phyloP scores from a whole-genome alignment of 306 rosid species.

The Ammopiptanthus mongolicus region DNA sequence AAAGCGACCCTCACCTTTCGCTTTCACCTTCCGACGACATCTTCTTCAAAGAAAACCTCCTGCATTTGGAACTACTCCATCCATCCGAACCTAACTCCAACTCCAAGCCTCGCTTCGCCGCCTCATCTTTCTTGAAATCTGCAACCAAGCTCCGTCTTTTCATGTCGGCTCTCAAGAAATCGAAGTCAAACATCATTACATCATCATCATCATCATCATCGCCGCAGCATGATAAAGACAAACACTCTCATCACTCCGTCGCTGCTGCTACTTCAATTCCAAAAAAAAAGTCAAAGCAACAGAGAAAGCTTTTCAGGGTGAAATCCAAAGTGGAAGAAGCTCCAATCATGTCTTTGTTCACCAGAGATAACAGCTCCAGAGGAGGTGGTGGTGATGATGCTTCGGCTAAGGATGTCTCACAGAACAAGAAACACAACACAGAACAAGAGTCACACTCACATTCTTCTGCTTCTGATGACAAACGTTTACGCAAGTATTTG shows the following conservation, averaged over 20 bases:
- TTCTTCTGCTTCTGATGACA: conserved; percentile 43
- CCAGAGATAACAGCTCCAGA: conserved; percentile 67
- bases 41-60: conserved; percentile 50
- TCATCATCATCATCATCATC: neutral
- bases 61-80: conserved; percentile 47
- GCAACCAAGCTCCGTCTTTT: conserved; percentile 82
- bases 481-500: conserved; percentile 62
- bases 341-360: conserved; percentile 73
- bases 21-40: conserved; percentile 59
- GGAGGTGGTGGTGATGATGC: conserved; percentile 11
- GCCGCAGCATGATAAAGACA: neutral
- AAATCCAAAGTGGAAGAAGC: conserved; percentile 79
- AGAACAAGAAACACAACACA: conserved; percentile 25
- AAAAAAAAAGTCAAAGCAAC: conserved; percentile 10
- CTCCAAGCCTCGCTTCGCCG: conserved; percentile 51
- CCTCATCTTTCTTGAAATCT: conserved; percentile 68
- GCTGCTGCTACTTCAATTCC: neutral
- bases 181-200: conserved; percentile 29
- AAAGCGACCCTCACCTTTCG: conserved; percentile 40
- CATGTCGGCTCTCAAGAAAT: conserved; percentile 67
- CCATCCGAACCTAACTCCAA: conserved; percentile 54
- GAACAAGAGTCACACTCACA: conserved; percentile 33
- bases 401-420: conserved; percentile 14
- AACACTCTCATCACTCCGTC: conserved; percentile 20
- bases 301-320: conserved; percentile 56